Evolutionary conservation across 148 eudicot species (phyloP), one percentile per base, ranked within the genome.

Genomic region (Camellia japonica): DNA sequence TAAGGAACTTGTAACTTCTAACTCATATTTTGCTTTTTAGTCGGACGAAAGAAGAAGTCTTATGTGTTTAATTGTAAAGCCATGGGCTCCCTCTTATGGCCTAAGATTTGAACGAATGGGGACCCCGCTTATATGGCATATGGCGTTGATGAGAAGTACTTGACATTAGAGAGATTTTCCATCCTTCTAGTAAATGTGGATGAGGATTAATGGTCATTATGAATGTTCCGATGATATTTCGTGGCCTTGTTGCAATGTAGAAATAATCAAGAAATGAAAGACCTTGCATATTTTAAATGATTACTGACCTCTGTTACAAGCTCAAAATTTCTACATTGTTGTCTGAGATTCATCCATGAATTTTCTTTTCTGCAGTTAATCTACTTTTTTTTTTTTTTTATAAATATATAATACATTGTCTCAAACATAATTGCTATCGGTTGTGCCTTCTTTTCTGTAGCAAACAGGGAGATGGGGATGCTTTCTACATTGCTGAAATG

Each of bases 391-490:
- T 5, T 7, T 30, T 30, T 1, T 30, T 30, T 30, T 30, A 30
- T 8, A 55, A 55, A 55, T 3, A 60, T 60, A 60, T 60, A 15
- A 60, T 60, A 0, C 19, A 13, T 68, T 15, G 43, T 13, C 71
- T 43, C 18, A 19, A 68, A 16, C 51, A 13, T 68, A 42, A 14
- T 15, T 68, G 47, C 51, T 41, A 2, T 71, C 59, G 67, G 41
- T 23, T 73, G 16, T 42, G 75, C 15, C 65, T 8, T 59, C 46
- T 47, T 79, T 58, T 61, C 58, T 79, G 74, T 81, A 89, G 91
- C 54, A 82, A 89, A 82, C 72, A 86, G 80, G 77, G 83, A 81
- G 86, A 89, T 89, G 89, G 89, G 91, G 60, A 44, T 86, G 79
- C 84, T 88, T 56, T 84, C 91, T 20, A 76, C 83, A 60, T 82